Conservation (phyloP, 768 basidiomycete species). For the Agaricus blazei region DNA sequence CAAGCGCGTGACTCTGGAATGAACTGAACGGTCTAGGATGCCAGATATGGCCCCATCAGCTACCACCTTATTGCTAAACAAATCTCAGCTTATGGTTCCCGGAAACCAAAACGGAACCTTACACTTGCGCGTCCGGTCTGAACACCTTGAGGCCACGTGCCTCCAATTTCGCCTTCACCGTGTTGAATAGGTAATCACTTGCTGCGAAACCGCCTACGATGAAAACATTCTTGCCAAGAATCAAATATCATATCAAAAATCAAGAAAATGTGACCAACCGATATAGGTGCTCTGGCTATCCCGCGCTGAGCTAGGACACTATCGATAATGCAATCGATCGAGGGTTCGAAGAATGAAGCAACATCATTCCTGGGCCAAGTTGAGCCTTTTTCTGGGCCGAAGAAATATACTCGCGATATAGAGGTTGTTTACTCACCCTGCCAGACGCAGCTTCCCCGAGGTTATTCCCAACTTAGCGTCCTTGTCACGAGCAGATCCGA, state of each 20-base stretch:
- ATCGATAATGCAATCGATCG: slow-evolving; percentile 23
- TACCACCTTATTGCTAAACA: slow-evolving; percentile 38
- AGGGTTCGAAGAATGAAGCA: slow-evolving; percentile 23
- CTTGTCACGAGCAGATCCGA: slow-evolving; percentile 34
- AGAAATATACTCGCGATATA: too few relatives aligned
- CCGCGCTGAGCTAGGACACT: slow-evolving; percentile 17
- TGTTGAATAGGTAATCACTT: slow-evolving; percentile 47
- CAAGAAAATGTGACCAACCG: slow-evolving; percentile 14
- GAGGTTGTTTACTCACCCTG: slow-evolving; percentile 18
- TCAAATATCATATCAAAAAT: neutral
- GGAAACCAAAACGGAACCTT: slow-evolving; percentile 14
- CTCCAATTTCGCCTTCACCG: slow-evolving; percentile 34
- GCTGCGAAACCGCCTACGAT: slow-evolving; percentile 59
- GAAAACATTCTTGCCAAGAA: slow-evolving; percentile 20
- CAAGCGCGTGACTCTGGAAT: slow-evolving; percentile 39
- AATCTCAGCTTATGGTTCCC: neutral
- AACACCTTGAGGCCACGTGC: slow-evolving; percentile 34
- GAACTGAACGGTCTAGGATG: slow-evolving; percentile 44
- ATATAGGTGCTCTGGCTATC: slow-evolving; percentile 17
- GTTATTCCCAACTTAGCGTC: slow-evolving; percentile 31
- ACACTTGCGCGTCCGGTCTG: slow-evolving; percentile 53
- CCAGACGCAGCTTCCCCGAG: slow-evolving; percentile 37
- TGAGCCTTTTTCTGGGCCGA: neutral
- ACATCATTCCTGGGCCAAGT: slow-evolving; percentile 12
- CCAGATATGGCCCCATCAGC: slow-evolving; percentile 43